Base-by-base conservation (phyloP, 2,329 filamentous ascomycete genomes). In the Sporothrix pallida region DNA sequence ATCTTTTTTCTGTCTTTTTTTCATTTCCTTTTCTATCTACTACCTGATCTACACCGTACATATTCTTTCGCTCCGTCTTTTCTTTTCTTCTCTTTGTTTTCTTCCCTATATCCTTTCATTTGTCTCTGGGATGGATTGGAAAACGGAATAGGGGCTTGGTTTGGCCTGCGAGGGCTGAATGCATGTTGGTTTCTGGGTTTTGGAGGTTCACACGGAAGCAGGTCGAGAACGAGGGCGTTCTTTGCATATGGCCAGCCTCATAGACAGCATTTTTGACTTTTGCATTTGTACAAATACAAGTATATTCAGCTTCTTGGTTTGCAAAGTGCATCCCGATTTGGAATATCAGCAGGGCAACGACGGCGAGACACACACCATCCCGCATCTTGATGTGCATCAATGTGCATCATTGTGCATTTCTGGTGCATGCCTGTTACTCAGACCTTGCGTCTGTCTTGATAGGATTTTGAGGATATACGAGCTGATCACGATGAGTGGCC, bases 101-200 rank as follows among this genome's bases (percentile, higher is more conserved):
- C 31, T 37, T 37, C 7, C 31, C 31, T 37, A 37, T 37, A 3
- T 37, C 31, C 31, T 54, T 54, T 54, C 67, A 12, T 69, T 54
- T 69, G 48, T 69, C 48, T 31, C 4, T 56, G n/a, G 37, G 17
- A 63, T 56, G 17, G 31, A 44, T 42, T 42, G 31, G 13, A 46
- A 37, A 13, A 50, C 17, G 56, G 42, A 62, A n/a, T n/a, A 54
- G n/a, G 42, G 69, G 42, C 9, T 7, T 15, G 69, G 42, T 10
- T 7, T 15, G 20, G 17, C 10, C 26, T 26, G 56, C 44, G 69
- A 50, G 69, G 56, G 56, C 54, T 50, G 69, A 58, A 71, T 71
- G 42, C 54, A 62, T 50, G 68, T 70, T 70, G 68, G 52, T 58
- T 70, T 70, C 48, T 20, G 48, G 31, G 3, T 42, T 15, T 62